Evolutionary conservation across 345 rosid genomes (phyloP).

Genomic region (Ailanthus altissimus): DNA sequence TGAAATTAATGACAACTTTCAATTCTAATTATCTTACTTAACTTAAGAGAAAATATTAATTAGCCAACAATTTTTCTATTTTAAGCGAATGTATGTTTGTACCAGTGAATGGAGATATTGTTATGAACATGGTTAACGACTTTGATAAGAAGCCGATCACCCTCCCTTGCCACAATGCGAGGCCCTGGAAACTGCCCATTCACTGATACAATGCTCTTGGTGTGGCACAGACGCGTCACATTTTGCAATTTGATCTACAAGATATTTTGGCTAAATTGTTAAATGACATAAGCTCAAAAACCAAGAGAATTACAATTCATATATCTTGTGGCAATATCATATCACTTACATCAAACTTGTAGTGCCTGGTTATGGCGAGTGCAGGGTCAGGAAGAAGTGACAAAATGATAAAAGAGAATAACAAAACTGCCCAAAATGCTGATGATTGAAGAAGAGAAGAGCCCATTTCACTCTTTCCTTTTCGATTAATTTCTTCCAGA

Average conservation of each 20-base stretch:
- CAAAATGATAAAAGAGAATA: slow-evolving; percentile 25
- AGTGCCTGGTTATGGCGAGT: slow-evolving; percentile 63
- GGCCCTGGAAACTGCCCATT: slow-evolving; percentile 65
- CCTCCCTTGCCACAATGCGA: slow-evolving; percentile 52
- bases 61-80: too few species aligned
- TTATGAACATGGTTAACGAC: slow-evolving; percentile 51
- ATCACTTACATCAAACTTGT: slow-evolving; percentile 61
- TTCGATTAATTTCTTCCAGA: not conserved
- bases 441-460: slow-evolving; percentile 33
- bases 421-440: slow-evolving; percentile 17
- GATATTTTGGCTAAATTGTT: not conserved
- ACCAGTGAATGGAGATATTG: slow-evolving; percentile 62
- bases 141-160: slow-evolving; percentile 53
- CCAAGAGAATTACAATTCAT: not conserved
- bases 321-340: too few species aligned
- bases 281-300: not conserved
- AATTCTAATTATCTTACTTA: not conserved
- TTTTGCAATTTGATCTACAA: slow-evolving; percentile 45
- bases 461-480: slow-evolving; percentile 22
- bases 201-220: slow-evolving; percentile 57
- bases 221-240: slow-evolving; percentile 51
- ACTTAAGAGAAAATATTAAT: too few species aligned
- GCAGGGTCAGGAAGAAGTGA: slow-evolving; percentile 36
- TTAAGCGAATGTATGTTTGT: not conserved
- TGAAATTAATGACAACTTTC: not conserved